Evolutionary conservation across 1,284 basidiomycete species (phyloP).

Genomic region (Austroboletus niveus): DNA sequence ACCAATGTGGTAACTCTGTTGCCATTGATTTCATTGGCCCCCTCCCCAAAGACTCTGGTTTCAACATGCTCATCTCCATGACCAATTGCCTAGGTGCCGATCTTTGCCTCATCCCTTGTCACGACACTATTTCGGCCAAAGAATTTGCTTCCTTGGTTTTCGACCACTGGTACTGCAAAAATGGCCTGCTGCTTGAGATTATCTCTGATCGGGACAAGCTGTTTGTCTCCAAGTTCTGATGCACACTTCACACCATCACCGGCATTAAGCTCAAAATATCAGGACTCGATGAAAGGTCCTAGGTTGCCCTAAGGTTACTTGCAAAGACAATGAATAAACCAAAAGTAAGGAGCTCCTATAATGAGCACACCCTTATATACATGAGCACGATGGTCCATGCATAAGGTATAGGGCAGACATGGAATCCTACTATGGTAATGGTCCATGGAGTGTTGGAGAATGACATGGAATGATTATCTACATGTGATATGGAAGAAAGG

Average conservation of each 20-base stretch:
- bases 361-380: no score
- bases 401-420: no score
- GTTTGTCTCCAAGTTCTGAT: constrained; percentile 31
- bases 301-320: no score
- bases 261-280: constrained; percentile 37
- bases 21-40: constrained; percentile 37
- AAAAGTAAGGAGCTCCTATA: no score
- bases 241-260: constrained; percentile 19
- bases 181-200: constrained; percentile 27
- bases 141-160: constrained; percentile 20
- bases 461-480: no score
- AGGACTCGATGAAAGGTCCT: no score
- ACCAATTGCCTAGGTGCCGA: constrained; percentile 39
- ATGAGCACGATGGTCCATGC: no score
- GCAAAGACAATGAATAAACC: no score
- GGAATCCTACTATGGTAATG: no score
- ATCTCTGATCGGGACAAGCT: constrained; percentile 28
- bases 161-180: constrained; percentile 37
- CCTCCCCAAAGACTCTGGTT: constrained; percentile 28
- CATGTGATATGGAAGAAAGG: no score
- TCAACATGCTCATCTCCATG: constrained; percentile 38
- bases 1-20: constrained; percentile 23
- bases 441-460: no score
- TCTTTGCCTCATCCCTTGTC: constrained; percentile 33
- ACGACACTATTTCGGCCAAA: constrained; percentile 29